Percentiles rank a stretch among this genome's conserved stretches.
Evolutionary conservation across 148 eudicot genomes (phyloP).

Genomic region (Arbutus unedo): DNA sequence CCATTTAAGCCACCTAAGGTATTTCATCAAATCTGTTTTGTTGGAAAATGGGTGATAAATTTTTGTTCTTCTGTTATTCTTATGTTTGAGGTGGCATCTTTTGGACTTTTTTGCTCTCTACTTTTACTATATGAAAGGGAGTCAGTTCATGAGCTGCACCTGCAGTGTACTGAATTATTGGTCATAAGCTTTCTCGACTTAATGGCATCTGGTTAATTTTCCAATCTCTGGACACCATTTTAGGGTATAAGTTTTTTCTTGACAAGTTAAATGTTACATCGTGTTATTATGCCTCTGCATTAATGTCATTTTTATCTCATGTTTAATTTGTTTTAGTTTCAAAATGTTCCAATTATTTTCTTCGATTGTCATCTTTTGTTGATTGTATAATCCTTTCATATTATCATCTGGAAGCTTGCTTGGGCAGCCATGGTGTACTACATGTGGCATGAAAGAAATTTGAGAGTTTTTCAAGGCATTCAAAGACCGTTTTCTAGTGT

Average conservation of each 20-base stretch:
- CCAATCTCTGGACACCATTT: background rate
- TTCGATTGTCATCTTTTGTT: too few relatives aligned
- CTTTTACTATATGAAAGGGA: background rate
- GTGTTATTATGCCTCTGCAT: background rate
- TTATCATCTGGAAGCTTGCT: too few relatives aligned
- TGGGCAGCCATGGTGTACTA: too few relatives aligned
- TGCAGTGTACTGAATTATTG: background rate
- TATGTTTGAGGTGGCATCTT: background rate
- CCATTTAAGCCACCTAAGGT: slow-evolving; percentile 79
- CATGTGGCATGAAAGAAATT: too few relatives aligned
- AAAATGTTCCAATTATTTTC: background rate
- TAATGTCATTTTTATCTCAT: background rate
- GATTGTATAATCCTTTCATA: too few relatives aligned
- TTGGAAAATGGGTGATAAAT: background rate
- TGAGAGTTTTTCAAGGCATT: too few relatives aligned
- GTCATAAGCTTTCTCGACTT: background rate
- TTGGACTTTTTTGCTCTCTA: background rate
- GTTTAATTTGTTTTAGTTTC: background rate
- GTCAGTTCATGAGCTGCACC: background rate
- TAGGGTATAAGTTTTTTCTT: background rate
- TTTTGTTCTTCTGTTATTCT: background rate
- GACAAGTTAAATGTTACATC: background rate
- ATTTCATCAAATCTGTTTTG: background rate
- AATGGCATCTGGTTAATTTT: background rate
- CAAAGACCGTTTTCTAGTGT: too few relatives aligned